phyloP scores from a whole-genome alignment of 2,329 filamentous ascomycete species.

The Shiraia sp. region DNA sequence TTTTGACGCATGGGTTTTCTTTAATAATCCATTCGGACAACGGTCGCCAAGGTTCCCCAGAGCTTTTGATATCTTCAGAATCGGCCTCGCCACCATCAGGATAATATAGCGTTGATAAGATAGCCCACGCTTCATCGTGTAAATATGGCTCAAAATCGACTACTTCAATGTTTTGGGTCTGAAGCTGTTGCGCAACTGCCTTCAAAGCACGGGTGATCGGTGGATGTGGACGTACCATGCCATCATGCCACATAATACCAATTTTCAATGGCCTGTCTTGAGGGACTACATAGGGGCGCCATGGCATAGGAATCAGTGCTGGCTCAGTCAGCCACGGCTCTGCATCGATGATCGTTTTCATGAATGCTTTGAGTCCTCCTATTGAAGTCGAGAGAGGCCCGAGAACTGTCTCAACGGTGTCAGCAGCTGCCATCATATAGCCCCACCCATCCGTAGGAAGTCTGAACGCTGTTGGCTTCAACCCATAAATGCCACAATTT shows the following conservation, averaged over 20 bases:
- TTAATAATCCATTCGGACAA: conserved; percentile 63
- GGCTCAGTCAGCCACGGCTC: conserved; percentile 63
- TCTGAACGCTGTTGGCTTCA: conserved; percentile 51
- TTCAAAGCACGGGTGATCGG: conserved; percentile 63
- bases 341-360: conserved; percentile 54
- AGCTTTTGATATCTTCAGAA: conserved; percentile 53
- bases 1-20: conserved; percentile 55
- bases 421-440: conserved; percentile 50
- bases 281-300: conserved; percentile 46
- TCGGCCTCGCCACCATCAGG: conserved; percentile 63
- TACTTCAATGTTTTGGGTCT: conserved; percentile 54
- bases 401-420: conserved; percentile 54
- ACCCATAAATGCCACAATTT: conserved; percentile 38
- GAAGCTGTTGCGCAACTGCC: conserved; percentile 50
- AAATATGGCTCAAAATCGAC: conserved; percentile 56
- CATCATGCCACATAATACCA: conserved; percentile 68
- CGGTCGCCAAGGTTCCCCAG: conserved; percentile 62
- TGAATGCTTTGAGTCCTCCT: conserved; percentile 58
- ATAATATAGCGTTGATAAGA: conserved; percentile 51
- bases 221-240: conserved; percentile 67
- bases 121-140: conserved; percentile 55
- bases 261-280: conserved; percentile 51
- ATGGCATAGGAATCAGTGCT: conserved; percentile 63
- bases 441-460: conserved; percentile 49
- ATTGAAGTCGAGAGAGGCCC: conserved; percentile 60